Conservation (phyloP, 2,329 filamentous ascomycete species). For the Bertia moriformis region DNA sequence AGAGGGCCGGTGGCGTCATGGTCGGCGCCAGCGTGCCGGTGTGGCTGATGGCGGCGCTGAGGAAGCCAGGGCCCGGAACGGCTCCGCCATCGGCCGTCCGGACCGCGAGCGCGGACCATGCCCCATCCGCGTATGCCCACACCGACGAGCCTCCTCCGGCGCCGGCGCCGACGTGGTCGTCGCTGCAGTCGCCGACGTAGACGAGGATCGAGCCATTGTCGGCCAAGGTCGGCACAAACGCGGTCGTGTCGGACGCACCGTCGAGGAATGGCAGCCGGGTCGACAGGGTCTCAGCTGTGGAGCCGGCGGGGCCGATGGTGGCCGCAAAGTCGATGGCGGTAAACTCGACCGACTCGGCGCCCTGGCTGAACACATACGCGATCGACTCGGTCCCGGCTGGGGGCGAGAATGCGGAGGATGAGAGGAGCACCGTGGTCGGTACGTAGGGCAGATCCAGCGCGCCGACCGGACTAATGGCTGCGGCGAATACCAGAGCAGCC, state of each 20-base stretch:
- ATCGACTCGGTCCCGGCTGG: no score
- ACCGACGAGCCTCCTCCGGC: no score
- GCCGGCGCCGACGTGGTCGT: constrained; percentile 18
- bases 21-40: constrained; percentile 40
- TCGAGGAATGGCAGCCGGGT: constrained; percentile 47
- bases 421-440: no score
- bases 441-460: background rate
- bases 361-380: background rate
- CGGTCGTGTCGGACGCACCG: constrained; percentile 25
- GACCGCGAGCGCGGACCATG: constrained; percentile 7
- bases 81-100: constrained; percentile 8
- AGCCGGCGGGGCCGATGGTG: no score
- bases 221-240: constrained; percentile 57
- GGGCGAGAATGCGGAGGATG: no score
- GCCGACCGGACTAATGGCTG: no score
- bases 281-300: constrained; percentile 41
- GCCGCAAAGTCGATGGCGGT: constrained; percentile 52
- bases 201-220: constrained; percentile 57
- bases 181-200: constrained; percentile 58
- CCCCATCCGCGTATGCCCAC: constrained; percentile 11
- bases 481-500: no score
- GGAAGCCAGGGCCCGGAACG: constrained; percentile 29
- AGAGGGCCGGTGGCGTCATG: constrained; percentile 41
- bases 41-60: constrained; percentile 49
- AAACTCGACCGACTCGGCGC: constrained; percentile 26